Conservation (phyloP, 805 yeast genomes). For the Lachancea meyersii region DNA sequence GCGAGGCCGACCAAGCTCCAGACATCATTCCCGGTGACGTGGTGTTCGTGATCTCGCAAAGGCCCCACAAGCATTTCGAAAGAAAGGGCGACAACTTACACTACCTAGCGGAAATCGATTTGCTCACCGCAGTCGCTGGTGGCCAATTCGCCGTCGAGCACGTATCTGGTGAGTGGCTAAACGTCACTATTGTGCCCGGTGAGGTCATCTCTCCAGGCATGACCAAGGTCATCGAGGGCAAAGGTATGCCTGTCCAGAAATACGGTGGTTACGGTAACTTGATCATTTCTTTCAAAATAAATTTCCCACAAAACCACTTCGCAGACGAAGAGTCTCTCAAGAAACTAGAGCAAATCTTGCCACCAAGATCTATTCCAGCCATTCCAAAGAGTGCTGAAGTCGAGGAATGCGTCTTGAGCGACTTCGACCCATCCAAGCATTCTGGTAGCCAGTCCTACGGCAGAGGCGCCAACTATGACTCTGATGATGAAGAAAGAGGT, state of each 20-base stretch:
- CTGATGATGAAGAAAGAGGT: constrained; percentile 49
- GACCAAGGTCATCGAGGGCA: constrained; percentile 75
- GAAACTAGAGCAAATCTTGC: constrained; percentile 68
- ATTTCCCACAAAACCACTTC: constrained; percentile 77
- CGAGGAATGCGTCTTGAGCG: constrained; percentile 73
- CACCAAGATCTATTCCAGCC: constrained; percentile 55
- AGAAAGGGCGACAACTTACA: constrained; percentile 86
- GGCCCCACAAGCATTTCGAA: constrained; percentile 72
- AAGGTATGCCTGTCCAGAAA: constrained; percentile 96
- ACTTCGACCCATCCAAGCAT: constrained; percentile 61
- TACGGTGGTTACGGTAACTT: constrained; percentile 85
- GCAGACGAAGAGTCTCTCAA: constrained; percentile 69
- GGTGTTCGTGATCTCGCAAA: constrained; percentile 83
- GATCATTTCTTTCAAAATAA: constrained; percentile 76
- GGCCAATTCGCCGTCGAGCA: constrained; percentile 86
- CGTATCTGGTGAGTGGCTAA: constrained; percentile 85
- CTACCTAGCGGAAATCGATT: constrained; percentile 81
- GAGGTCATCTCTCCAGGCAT: constrained; percentile 85
- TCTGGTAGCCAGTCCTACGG: constrained; percentile 36
- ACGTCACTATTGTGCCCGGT: constrained; percentile 79
- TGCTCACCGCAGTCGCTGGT: constrained; percentile 93
- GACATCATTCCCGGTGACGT: constrained; percentile 95
- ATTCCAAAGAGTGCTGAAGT: constrained; percentile 70
- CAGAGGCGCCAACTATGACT: constrained; percentile 39
- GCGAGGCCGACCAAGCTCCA: constrained; percentile 98